Base-by-base conservation (phyloP, 805 yeast species). In the Wickerhamiella vanderwaltii region DNA sequence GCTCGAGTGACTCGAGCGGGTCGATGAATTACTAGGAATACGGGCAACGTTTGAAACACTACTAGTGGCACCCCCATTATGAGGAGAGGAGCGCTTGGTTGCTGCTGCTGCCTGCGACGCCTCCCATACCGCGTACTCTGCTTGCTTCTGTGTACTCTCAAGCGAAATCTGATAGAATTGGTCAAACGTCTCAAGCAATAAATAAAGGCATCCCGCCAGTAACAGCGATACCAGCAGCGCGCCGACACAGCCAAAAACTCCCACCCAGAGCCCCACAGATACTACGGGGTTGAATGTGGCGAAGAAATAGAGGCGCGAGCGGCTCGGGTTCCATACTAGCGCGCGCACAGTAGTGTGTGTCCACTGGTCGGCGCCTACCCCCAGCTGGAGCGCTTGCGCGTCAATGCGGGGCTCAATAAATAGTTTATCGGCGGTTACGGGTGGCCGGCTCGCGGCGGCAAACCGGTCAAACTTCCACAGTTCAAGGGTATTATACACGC, bases 121-220 rank as follows among this genome's bases (percentile, higher is more conserved):
- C n/a, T n/a, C n/a, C 40, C 40, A 37, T 22, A 37, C 30, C 7
- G 33, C 34, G 15, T 37, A 20, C 34, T 37, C 40, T n/a, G 23
- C 40, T 22, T 37, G 40, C 13, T 37, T 37, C 18, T 37, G 40
- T 7, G 40, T 13, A 15, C 33, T 13, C 11, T 37, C 40, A 9
- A 37, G 26, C 7, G 28, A 24, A 13, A 37, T 20, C 25, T 22
- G 33, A 3, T 29, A 28, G 25, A 22, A 22, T 9, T 11, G 18
- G 15, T 17, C 28, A 9, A 20, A 17, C 6, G 32, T 29, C 9
- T 12, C 20, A 9, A 26, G 29, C 11, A 37, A n/a, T 9, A 5
- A 9, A 28, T 26, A 26, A 20, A 37, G 7, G 20, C 26, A 22
- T 9, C 17, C 7, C 20, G 23, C 16, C 29, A 37, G 28, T 18